These are phyloP conservation scores for Sarcodon sp. DNA, from an alignment of 768 basidiomycete species.

Conservation along the genomic window DNA sequence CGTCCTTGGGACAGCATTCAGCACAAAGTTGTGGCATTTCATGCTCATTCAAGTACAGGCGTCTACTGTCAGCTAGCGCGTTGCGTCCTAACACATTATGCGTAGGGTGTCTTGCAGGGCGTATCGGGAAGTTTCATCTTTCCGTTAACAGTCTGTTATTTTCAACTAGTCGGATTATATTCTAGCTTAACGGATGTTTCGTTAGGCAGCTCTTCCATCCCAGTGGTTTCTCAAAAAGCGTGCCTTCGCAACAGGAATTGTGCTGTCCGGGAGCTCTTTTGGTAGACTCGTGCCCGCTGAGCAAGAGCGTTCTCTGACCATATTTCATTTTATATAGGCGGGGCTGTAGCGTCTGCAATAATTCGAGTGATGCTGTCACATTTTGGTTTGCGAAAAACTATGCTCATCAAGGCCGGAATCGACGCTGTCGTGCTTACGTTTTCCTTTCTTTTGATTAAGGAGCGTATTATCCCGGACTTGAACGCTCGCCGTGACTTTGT, in stretches of 20 bases:
- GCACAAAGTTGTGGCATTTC: conserved; percentile 17
- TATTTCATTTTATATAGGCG: conserved; percentile 3
- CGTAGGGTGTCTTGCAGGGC: conserved; percentile 18
- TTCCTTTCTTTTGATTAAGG: conserved; percentile 19
- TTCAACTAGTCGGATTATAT: background rate
- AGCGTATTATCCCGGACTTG: conserved; percentile 10
- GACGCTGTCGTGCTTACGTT: conserved; percentile 13
- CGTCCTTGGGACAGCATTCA: conserved; percentile 18
- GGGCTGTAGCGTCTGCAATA: conserved; percentile 7
- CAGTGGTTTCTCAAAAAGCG: conserved; percentile 10
- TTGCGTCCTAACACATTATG: conserved; percentile 6
- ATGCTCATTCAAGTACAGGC: conserved; percentile 18
- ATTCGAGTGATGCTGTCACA: conserved; percentile 11
- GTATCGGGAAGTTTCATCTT: conserved; percentile 8
- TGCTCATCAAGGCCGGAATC: conserved; percentile 17
- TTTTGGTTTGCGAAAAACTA: conserved; percentile 18
- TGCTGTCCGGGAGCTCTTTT: conserved; percentile 9
- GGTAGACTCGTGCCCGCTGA: conserved; percentile 1
- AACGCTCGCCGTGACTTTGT: conserved; percentile 2
- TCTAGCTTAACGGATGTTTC: background rate
- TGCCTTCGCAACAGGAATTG: conserved; percentile 8
- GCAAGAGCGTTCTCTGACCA: background rate
- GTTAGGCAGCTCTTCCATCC: conserved; percentile 8
- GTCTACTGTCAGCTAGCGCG: background rate
- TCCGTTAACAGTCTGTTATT: conserved; percentile 6